Percentiles rank a stretch among this genome's conserved stretches.
Evolutionary conservation across 1,139 yeast species (phyloP).

Genomic region (Lodderomyces theae): DNA sequence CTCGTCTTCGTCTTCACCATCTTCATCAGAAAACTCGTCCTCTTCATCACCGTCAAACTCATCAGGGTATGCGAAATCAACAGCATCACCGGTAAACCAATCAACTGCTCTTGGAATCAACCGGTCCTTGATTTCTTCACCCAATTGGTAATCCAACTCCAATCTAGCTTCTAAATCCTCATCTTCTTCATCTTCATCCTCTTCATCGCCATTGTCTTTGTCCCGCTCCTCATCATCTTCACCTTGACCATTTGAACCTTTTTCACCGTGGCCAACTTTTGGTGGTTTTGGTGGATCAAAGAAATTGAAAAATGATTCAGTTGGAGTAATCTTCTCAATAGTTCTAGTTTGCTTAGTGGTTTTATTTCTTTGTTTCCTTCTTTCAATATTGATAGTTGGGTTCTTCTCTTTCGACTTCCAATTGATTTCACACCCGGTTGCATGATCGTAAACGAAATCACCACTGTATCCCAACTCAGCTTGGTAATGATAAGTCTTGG

Average conservation of each 20-base stretch:
- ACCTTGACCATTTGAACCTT: too few species aligned
- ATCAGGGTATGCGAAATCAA: conserved; percentile 52
- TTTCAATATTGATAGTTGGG: conserved; percentile 83
- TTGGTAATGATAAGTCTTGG: conserved; percentile 90
- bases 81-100: conserved; percentile 98
- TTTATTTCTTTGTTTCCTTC: conserved; percentile 97
- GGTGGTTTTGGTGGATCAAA: conserved; percentile 92
- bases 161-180: conserved; percentile 81
- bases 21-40: conserved; percentile 37
- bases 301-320: conserved; percentile 91
- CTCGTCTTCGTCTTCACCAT: conserved; percentile 53
- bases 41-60: conserved; percentile 49
- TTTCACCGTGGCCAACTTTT: too few species aligned
- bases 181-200: conserved; percentile 63
- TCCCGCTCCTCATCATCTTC: conserved; percentile 39
- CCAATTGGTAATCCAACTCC: conserved; percentile 91
- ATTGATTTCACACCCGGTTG: conserved; percentile 83
- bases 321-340: conserved; percentile 89
- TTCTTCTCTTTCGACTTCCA: conserved; percentile 83
- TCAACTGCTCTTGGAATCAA: conserved; percentile 94
- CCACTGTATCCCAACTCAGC: conserved; percentile 94
- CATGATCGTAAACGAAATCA: conserved; percentile 95
- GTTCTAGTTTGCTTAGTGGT: conserved; percentile 97
- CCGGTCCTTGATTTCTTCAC: conserved; percentile 95
- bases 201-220: conserved; percentile 30